phyloP scores from a whole-genome alignment of 768 basidiomycete species.

The Hortiboletus campestris region DNA sequence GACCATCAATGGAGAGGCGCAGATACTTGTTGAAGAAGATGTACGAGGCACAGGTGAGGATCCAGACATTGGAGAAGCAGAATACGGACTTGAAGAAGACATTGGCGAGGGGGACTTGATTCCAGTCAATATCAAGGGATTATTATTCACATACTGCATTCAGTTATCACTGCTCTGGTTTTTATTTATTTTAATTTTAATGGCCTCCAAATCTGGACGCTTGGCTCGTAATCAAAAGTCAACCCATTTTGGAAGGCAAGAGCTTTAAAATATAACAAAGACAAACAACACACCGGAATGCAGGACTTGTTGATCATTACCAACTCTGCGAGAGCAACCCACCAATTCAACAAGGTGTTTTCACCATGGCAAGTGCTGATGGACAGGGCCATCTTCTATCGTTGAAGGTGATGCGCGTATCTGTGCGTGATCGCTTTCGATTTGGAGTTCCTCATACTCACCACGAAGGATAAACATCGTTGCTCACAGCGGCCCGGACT shows the following conservation, averaged over 20 bases:
- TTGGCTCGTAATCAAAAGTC: no score
- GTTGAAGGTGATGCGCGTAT: slow-evolving; percentile 85
- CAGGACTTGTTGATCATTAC: background rate
- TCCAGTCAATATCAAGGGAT: background rate
- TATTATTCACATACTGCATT: background rate
- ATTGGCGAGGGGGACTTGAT: slow-evolving; percentile 41
- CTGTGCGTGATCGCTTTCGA: slow-evolving; percentile 51
- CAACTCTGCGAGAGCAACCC: background rate
- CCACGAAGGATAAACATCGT: slow-evolving; percentile 1
- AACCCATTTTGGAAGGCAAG: slow-evolving; percentile 8
- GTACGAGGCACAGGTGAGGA: slow-evolving; percentile 61
- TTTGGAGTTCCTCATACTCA: background rate
- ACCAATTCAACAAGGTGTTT: background rate
- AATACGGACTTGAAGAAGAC: slow-evolving; percentile 66
- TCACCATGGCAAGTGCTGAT: slow-evolving; percentile 38
- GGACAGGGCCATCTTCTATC: slow-evolving; percentile 66
- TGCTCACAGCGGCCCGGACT: slow-evolving; percentile 63
- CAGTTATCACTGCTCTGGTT: background rate
- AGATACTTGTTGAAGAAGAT: slow-evolving; percentile 75
- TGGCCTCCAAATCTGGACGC: no score
- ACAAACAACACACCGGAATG: slow-evolving; percentile 28
- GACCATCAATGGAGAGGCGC: slow-evolving; percentile 57
- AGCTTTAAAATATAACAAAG: slow-evolving; percentile 22
- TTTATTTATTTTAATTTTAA: no score
- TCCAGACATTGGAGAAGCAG: slow-evolving; percentile 67